Evolutionary conservation across 345 rosid species (phyloP).

Genomic region (Jatropha curcas): DNA sequence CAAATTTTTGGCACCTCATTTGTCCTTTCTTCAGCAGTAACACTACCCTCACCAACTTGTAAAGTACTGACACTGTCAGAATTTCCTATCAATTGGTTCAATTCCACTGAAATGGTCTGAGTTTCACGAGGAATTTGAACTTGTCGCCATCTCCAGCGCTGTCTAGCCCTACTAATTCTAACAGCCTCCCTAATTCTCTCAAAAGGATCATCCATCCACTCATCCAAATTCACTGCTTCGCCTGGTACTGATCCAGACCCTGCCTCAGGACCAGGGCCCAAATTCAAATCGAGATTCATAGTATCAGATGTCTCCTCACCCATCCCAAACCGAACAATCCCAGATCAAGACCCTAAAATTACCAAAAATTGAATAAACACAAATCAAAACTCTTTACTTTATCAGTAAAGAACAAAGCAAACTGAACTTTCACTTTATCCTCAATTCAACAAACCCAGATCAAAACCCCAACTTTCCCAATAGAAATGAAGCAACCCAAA

Average conservation of each 20-base stretch:
- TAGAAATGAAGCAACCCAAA: neutral
- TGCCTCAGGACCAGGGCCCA: conserved; percentile 81
- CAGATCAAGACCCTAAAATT: conserved; percentile 21
- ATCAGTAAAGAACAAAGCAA: neutral
- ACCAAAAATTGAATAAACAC: conserved; percentile 6
- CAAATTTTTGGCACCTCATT: conserved; percentile 59
- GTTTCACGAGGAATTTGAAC: conserved; percentile 46
- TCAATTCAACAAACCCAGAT: conserved; percentile 13
- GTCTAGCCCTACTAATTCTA: conserved; percentile 45
- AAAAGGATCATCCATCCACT: conserved; percentile 50
- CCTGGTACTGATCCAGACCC: conserved; percentile 41
- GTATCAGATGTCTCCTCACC: conserved; percentile 72
- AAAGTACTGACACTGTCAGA: conserved; percentile 44
- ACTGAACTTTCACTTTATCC: neutral
- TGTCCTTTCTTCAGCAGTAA: conserved; percentile 65
- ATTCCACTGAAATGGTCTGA: conserved; percentile 55
- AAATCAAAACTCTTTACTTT: conserved; percentile 4
- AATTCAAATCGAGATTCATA: conserved; percentile 96
- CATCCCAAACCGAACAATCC: conserved; percentile 42
- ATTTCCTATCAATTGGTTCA: conserved; percentile 55
- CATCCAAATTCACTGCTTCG: conserved; percentile 59
- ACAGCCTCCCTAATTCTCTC: conserved; percentile 63
- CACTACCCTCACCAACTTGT: conserved; percentile 91
- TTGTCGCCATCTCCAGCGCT: conserved; percentile 58
- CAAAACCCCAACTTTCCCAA: conserved; percentile 9